These are phyloP conservation scores for Colletotrichum sp. DNA, from an alignment of 2,329 filamentous ascomycete genomes.

Conservation along the genomic window DNA sequence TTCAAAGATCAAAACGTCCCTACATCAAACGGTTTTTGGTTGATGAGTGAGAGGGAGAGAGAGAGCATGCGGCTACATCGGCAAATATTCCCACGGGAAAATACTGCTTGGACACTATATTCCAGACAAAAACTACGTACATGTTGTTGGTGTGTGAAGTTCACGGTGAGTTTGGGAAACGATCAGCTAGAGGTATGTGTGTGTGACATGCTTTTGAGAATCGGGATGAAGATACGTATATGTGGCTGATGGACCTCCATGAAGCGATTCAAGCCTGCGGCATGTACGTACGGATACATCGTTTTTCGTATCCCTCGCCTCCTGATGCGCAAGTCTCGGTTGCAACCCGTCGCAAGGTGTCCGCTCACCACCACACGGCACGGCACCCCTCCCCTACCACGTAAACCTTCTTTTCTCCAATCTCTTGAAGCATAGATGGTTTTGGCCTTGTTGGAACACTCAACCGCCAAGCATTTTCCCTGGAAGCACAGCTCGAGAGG, in stretches of 20 bases:
- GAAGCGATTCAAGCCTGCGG: background rate
- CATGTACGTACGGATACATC: background rate
- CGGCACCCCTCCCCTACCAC: background rate
- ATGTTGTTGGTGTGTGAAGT: background rate
- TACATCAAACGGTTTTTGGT: background rate
- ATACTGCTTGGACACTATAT: background rate
- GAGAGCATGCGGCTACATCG: background rate
- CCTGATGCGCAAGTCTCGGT: background rate
- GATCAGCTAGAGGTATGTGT: background rate
- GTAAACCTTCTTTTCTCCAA: constrained; percentile 14
- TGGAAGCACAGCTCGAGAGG: background rate
- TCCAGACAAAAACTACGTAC: background rate
- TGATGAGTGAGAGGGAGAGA: background rate
- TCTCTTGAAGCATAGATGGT: constrained; percentile 16
- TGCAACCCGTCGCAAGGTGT: background rate
- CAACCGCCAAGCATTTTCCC: constrained; percentile 9
- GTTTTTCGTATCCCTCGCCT: background rate
- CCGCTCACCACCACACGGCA: background rate
- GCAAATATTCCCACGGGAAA: background rate
- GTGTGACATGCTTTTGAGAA: background rate
- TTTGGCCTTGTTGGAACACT: background rate
- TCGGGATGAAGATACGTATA: background rate
- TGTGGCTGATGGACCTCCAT: background rate
- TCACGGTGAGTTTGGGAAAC: background rate
- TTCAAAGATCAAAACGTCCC: background rate